Base-by-base conservation (phyloP, 2,329 filamentous ascomycete species). In the Pseudogymnoascus sp. region DNA sequence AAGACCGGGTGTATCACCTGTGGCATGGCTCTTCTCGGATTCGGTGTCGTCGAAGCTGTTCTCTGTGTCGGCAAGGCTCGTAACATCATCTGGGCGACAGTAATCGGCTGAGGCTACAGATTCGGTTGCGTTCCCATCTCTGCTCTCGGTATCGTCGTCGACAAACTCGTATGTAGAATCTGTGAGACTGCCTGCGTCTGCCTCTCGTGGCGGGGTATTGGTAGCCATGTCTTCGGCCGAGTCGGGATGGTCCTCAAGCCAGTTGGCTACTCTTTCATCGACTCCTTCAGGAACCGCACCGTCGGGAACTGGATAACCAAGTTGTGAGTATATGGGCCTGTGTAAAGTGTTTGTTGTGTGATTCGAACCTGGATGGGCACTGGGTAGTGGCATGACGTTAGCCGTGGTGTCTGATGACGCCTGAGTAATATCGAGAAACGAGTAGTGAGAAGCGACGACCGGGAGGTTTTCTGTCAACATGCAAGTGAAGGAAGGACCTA, bases 101-200 rank as follows among this genome's bases (percentile, higher is more conserved):
- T 70, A 71, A 59, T 73, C 72, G 14, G 71, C 71, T 3, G 72
- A 74, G 40, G 71, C 71, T 59, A 74, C 65, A 31, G 72, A 74
- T 41, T 73, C 71, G 6, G 72, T 73, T 40, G 68, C 66, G 67
- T 71, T 69, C 66, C 68, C 72, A 61, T 72, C 71, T 61, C 70
- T 69, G 61, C 70, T 71, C 59, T 73, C 72, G 31, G 65, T 67
- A 45, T 74, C 72, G 3, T 71, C 73, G 59, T 74, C 72, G 65
- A 74, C 68, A 59, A 74, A 71, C 60, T 74, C 72, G 63, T 73
- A 74, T 43, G 71, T 64, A 60, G 72, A 73, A 37, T 71, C 71
- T 12, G 67, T 68, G 23, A 74, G 69, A 61, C 63, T 66, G 60
- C 68, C 66, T 49, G 71, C 71, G 33, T 73, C 71, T 62, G 65